Evolutionary conservation across 768 basidiomycete genomes (phyloP).

Genomic region (Podaxis sp.): DNA sequence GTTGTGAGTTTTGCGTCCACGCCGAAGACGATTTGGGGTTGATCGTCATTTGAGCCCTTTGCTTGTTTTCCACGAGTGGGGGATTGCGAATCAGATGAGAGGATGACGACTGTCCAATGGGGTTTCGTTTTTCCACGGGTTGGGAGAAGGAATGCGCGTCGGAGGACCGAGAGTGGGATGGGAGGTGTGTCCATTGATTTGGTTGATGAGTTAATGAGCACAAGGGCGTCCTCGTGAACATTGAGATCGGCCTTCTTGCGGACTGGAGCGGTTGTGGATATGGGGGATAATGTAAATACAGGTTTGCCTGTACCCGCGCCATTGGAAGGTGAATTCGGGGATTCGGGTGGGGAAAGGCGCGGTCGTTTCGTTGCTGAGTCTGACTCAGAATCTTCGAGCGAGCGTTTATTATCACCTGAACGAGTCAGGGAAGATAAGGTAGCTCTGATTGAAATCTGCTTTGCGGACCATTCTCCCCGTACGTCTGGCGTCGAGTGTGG

Average conservation of each 20-base stretch:
- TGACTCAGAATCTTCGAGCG: slow-evolving; percentile 35
- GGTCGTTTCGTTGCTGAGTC: slow-evolving; percentile 33
- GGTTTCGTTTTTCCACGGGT: slow-evolving; percentile 71
- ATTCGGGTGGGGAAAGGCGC: slow-evolving; percentile 24
- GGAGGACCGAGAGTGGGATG: slow-evolving; percentile 48
- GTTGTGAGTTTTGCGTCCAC: slow-evolving; percentile 56
- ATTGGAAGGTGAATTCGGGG: slow-evolving; percentile 12
- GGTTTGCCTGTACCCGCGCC: slow-evolving; percentile 39
- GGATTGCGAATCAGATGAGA: slow-evolving; percentile 47
- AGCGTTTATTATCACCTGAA: slow-evolving; percentile 30
- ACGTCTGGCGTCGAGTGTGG: slow-evolving; percentile 27
- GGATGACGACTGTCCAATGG: slow-evolving; percentile 71
- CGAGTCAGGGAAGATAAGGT: slow-evolving; percentile 29
- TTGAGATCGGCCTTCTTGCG: slow-evolving; percentile 76
- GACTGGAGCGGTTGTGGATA: slow-evolving; percentile 72
- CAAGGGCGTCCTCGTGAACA: slow-evolving; percentile 49
- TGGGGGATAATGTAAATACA: slow-evolving; percentile 57
- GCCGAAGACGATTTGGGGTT: slow-evolving; percentile 68
- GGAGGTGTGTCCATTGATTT: slow-evolving; percentile 44
- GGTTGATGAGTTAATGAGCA: slow-evolving; percentile 51
- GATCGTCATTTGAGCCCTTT: slow-evolving; percentile 28
- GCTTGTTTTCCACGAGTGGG: slow-evolving; percentile 41
- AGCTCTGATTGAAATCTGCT: slow-evolving; percentile 31
- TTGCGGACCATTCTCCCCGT: slow-evolving; percentile 37
- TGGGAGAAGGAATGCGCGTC: slow-evolving; percentile 69